phyloP scores from a whole-genome alignment of 1,139 yeast species.

The Kodamaea sp. region DNA sequence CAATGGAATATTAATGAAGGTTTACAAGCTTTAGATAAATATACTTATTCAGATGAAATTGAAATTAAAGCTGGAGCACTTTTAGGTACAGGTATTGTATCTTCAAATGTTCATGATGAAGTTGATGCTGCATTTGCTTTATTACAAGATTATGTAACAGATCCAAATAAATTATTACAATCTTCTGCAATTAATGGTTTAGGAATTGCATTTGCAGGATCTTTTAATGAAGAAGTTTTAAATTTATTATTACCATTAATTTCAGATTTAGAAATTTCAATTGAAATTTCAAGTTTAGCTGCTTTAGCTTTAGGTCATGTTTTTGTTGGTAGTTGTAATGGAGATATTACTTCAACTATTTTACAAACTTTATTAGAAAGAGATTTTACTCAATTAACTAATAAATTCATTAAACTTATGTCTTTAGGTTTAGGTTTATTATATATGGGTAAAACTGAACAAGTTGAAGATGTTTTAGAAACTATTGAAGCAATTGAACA shows the following conservation, averaged over 20 bases:
- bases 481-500: slow-evolving; percentile 94
- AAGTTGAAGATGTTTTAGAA: slow-evolving; percentile 91
- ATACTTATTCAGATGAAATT: slow-evolving; percentile 78
- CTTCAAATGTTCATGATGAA: slow-evolving; percentile 93
- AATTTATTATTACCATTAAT: slow-evolving; percentile 80
- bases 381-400: slow-evolving; percentile 68
- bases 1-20: slow-evolving; percentile 94
- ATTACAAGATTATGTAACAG: slow-evolving; percentile 71
- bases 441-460: slow-evolving; percentile 92
- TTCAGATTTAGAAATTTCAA: slow-evolving; percentile 68
- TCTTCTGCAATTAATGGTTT: slow-evolving; percentile 85
- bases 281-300: slow-evolving; percentile 82
- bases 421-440: slow-evolving; percentile 89
- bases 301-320: slow-evolving; percentile 92
- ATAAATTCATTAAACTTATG: slow-evolving; percentile 86
- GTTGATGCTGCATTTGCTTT: slow-evolving; percentile 89
- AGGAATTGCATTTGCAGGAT: slow-evolving; percentile 94
- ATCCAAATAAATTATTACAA: slow-evolving; percentile 52
- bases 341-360: slow-evolving; percentile 87
- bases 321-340: slow-evolving; percentile 94
- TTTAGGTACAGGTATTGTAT: slow-evolving; percentile 92
- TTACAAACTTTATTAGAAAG: slow-evolving; percentile 88
- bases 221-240: slow-evolving; percentile 80
- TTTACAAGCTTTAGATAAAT: slow-evolving; percentile 83
- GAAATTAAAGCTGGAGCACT: slow-evolving; percentile 96